Conservation (phyloP, 2,329 filamentous ascomycete genomes). For the Thelonectria rubi region DNA sequence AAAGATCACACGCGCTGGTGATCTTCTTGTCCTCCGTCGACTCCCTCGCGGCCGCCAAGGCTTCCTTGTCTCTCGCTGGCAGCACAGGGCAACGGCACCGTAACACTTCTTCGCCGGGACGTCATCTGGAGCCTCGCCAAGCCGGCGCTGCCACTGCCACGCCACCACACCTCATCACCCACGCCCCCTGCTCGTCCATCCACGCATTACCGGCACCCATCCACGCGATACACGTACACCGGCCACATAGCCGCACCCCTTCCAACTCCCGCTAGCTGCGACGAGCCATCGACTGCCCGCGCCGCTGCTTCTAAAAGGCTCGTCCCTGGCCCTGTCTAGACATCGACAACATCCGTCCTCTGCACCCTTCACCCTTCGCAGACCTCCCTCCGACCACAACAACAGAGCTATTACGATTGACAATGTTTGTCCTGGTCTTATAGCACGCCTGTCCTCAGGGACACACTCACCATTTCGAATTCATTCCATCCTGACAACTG, state of each 20-base stretch:
- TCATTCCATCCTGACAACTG: slow-evolving; percentile 22
- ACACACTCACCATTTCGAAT: slow-evolving; percentile 37
- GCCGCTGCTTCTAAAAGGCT: slow-evolving; percentile 40
- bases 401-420: slow-evolving; percentile 38
- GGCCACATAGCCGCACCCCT: slow-evolving; percentile 13
- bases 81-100: slow-evolving; percentile 16
- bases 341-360: slow-evolving; percentile 33
- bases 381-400: slow-evolving; percentile 26
- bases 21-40: slow-evolving; percentile 4
- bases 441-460: slow-evolving; percentile 52
- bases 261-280: slow-evolving; percentile 34
- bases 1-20: slow-evolving; percentile 13
- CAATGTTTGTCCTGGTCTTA: slow-evolving; percentile 48
- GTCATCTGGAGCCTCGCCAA: slow-evolving; percentile 41
- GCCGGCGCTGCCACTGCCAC: slow-evolving; percentile 29
- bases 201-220: slow-evolving; percentile 12
- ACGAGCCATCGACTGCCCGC: slow-evolving; percentile 31
- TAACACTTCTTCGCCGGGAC: slow-evolving; percentile 30
- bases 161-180: slow-evolving; percentile 26
- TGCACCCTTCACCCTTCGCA: slow-evolving; percentile 22
- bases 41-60: slow-evolving; percentile 16
- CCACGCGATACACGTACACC: slow-evolving; percentile 25
- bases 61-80: slow-evolving; percentile 11
- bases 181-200: slow-evolving; percentile 14
- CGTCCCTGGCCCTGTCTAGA: slow-evolving; percentile 36